phyloP scores from a whole-genome alignment of 805 yeast species.

The Wickerhamiella siamensis region DNA sequence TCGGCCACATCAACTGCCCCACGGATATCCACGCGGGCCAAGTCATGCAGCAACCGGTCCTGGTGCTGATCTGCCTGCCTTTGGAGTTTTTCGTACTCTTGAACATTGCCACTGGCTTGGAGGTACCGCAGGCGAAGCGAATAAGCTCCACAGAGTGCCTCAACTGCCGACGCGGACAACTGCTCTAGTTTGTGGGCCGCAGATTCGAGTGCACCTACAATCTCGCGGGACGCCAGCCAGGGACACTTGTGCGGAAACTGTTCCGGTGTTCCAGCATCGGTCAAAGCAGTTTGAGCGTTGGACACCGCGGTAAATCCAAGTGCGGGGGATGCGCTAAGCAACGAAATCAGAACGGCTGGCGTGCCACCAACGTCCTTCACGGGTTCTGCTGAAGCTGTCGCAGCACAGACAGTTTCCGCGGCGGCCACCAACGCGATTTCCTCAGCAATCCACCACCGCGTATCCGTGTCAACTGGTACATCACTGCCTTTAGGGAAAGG shows the following conservation, averaged over 20 bases:
- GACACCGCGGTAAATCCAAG: neutral
- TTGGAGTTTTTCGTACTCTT: neutral
- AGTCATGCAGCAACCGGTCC: neutral
- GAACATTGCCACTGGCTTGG: neutral
- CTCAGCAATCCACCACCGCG: constrained; percentile 1
- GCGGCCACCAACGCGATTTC: neutral
- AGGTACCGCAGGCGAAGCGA: neutral
- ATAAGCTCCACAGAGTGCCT: constrained; percentile 1
- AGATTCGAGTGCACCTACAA: neutral
- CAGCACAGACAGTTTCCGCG: neutral
- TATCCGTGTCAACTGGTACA: neutral
- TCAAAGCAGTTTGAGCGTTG: neutral
- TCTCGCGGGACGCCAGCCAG: constrained; percentile 1
- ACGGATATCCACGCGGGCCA: neutral
- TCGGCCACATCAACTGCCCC: constrained; percentile 1
- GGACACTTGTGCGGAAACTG: neutral
- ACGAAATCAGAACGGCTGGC: neutral
- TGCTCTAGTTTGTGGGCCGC: neutral
- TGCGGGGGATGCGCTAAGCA: neutral
- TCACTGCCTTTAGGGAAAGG: neutral
- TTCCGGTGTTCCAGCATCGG: neutral
- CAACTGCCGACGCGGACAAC: neutral
- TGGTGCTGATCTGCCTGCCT: too few relatives aligned
- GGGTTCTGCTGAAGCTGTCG: neutral
- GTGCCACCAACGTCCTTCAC: neutral